phyloP scores from a whole-genome alignment of 169 alveolate genomes.

The Perkinsus olseni region DNA sequence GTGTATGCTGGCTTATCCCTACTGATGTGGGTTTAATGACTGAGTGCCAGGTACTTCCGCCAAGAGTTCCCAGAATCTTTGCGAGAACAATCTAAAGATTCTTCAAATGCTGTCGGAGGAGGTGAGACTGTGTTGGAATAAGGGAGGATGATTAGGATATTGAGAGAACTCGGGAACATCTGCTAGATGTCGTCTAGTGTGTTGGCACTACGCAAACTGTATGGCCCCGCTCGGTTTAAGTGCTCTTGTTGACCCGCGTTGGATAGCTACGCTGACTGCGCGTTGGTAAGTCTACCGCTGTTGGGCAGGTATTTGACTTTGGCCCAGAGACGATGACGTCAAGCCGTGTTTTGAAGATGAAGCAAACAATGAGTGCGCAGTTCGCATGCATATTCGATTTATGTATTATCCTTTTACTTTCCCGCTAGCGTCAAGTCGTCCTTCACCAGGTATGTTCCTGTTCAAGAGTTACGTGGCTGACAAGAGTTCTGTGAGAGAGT shows the following conservation, averaged over 20 bases:
- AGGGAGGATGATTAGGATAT: background rate
- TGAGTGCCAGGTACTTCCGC: constrained; percentile 51
- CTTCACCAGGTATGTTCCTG: constrained; percentile 73
- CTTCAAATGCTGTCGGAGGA: constrained; percentile 92
- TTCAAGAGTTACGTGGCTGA: constrained; percentile 59
- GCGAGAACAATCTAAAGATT: constrained; percentile 95
- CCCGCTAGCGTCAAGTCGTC: background rate
- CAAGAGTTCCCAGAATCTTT: constrained; percentile 81
- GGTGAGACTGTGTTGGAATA: constrained; percentile 19
- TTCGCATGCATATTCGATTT: constrained; percentile 38
- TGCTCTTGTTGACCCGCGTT: too few species aligned
- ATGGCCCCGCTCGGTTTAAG: too few species aligned
- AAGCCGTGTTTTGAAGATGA: constrained; percentile 59
- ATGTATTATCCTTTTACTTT: background rate
- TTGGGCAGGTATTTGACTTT: constrained; percentile 67
- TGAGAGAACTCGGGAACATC: background rate
- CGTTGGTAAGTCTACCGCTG: constrained; percentile 19
- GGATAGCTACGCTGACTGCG: too few species aligned
- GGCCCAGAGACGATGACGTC: constrained; percentile 79
- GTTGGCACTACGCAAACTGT: too few species aligned
- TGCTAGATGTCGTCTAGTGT: background rate
- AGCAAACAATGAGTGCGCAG: constrained; percentile 52
- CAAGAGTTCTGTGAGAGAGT: constrained; percentile 58
- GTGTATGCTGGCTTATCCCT: constrained; percentile 49
- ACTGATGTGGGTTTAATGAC: background rate